A percentile compares a stretch with the other conserved stretches of the same genome.
Evolutionary conservation across 2,329 filamentous ascomycete genomes (phyloP).

Genomic region (Penicillium sp.): DNA sequence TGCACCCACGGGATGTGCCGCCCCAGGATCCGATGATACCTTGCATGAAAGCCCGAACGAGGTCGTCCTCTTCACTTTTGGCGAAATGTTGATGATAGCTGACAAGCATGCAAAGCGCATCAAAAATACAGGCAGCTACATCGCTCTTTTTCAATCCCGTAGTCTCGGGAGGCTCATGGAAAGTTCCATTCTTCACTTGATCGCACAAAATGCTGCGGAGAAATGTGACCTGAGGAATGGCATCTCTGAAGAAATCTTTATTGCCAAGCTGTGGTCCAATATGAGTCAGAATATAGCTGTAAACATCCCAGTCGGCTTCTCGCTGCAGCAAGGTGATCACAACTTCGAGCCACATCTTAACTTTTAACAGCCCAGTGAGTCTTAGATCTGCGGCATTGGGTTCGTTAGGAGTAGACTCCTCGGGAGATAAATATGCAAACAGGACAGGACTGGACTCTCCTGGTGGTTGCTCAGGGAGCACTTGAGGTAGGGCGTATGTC

Average conservation of each 20-base stretch:
- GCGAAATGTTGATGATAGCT: constrained; percentile 86
- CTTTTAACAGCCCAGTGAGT: constrained; percentile 50
- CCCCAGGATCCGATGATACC: constrained; percentile 78
- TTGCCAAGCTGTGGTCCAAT: constrained; percentile 86
- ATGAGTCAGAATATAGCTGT: constrained; percentile 85
- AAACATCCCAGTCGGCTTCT: constrained; percentile 84
- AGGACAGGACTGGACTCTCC: constrained; percentile 51
- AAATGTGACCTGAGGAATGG: constrained; percentile 71
- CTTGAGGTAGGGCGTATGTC: constrained; percentile 56
- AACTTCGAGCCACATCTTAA: constrained; percentile 72
- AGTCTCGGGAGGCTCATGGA: constrained; percentile 76
- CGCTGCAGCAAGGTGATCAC: constrained; percentile 71
- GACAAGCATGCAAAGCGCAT: constrained; percentile 80
- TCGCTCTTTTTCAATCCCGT: constrained; percentile 82
- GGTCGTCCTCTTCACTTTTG: constrained; percentile 82
- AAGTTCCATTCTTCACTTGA: constrained; percentile 72
- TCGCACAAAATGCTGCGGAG: constrained; percentile 77
- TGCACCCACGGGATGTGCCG: constrained; percentile 84
- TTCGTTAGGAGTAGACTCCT: constrained; percentile 31
- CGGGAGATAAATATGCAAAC: constrained; percentile 48
- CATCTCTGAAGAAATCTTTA: constrained; percentile 75
- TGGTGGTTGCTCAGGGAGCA: constrained; percentile 55
- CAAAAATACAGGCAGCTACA: constrained; percentile 83
- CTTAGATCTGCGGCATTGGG: constrained; percentile 32
- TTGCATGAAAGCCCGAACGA: constrained; percentile 80